Base-by-base conservation (phyloP, 2,329 filamentous ascomycete genomes). In the Graphilbum sp. region DNA sequence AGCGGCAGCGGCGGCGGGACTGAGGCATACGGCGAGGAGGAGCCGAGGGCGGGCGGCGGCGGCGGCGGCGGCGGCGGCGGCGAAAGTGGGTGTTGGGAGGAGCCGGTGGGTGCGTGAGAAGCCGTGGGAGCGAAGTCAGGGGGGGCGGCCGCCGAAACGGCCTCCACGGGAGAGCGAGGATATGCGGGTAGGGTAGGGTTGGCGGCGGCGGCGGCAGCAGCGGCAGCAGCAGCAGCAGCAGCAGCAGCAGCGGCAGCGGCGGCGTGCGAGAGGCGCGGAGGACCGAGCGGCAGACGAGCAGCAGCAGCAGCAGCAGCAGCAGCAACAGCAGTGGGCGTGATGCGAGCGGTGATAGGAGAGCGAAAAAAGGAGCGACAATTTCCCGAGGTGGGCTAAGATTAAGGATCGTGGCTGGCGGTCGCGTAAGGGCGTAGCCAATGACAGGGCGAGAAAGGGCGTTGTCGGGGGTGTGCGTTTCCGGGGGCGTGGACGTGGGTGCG, bases 111-210 rank as follows among this genome's bases (percentile, higher is more conserved):
- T 47, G 58, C 53, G 58, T 60, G 55, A 46, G 64, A 58, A 66
- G 62, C 63, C 64, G 64, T 67, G 55, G 62, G 59, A 57, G 57
- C 51, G 52, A 57, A 46, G 40, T 35, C 38, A 50, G 47, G 48
- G 53, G n/a, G 55, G 59, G 59, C 61, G 55, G 56, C 61, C 60
- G 63, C 55, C 53, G 55, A 50, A 50, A 64, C 58, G 62, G 63
- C 61, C 57, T 59, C 61, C 58, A 36, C 42, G 35, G 27, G 27
- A 34, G 23, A 29, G 24, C 1, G 31, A 24, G 5, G 25, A 19
- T n/a, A 31, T 21, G 21, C 15, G 35, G 23, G 23, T 25, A 25
- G 7, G 7, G 23, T 25, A n/a, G n/a, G 21, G 21, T 5, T 24
- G 21, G 21, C 21, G 21, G 21, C 21, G 21, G 21, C 5, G 21